Evolutionary conservation across 164 flowering plant species (phyloP).

Genomic region (Stephania yunnanensis): DNA sequence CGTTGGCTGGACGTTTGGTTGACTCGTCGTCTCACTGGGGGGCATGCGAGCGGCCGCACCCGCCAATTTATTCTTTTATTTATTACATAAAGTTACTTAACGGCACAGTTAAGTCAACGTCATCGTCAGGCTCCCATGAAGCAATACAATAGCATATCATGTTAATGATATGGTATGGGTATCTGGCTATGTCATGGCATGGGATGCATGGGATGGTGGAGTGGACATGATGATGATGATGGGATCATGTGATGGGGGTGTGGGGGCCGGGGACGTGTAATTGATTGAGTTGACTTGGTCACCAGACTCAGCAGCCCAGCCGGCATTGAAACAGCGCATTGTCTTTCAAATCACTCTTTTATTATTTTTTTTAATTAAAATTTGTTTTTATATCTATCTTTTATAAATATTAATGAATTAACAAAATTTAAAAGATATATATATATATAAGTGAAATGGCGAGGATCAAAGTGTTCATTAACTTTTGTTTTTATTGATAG

Average conservation of each 20-base stretch:
- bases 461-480: background rate
- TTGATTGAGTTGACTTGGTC: slow-evolving; percentile 11
- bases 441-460: background rate
- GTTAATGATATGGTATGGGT: background rate
- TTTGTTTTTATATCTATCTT: too few species aligned
- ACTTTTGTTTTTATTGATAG: too few species aligned
- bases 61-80: background rate
- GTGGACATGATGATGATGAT: background rate
- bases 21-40: slow-evolving; percentile 17
- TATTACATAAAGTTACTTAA: background rate
- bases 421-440: background rate
- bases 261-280: background rate
- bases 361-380: background rate
- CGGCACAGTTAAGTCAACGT: slow-evolving; percentile 1
- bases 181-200: background rate
- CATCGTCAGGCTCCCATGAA: too few species aligned
- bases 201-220: background rate
- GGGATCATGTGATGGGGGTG: background rate
- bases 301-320: background rate
- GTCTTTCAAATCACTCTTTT: slow-evolving; percentile 1
- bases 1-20: background rate
- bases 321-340: slow-evolving; percentile 3
- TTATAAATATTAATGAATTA: too few species aligned
- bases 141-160: background rate
- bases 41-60: background rate